Percentiles rank a stretch among this genome's conserved stretches.
phyloP scores from a whole-genome alignment of 305 asterid species.

The Fraxinus greggii region DNA sequence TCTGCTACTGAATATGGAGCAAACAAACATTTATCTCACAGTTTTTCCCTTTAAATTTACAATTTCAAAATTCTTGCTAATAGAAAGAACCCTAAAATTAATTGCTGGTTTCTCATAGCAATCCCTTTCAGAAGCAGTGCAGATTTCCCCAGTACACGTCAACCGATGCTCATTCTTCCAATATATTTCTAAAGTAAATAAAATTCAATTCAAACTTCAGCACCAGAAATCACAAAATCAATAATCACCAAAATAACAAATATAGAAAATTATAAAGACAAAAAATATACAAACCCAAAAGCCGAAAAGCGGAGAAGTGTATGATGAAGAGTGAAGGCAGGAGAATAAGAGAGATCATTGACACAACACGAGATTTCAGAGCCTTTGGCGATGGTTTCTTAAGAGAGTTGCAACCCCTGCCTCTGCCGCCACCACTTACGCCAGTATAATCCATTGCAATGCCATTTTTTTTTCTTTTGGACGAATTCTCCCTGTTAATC shows the following conservation, averaged over 20 bases:
- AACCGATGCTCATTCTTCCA: constrained; percentile 77
- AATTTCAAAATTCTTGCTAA: not conserved
- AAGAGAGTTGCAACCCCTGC: constrained; percentile 58
- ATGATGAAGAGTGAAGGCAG: constrained; percentile 73
- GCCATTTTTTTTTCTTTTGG: constrained; percentile 41
- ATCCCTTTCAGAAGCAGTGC: constrained; percentile 51
- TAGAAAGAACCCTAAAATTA: not conserved
- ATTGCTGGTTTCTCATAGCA: constrained; percentile 53
- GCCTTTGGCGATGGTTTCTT: constrained; percentile 68
- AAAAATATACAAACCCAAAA: constrained; percentile 46
- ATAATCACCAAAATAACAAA: not conserved
- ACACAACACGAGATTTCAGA: constrained; percentile 56
- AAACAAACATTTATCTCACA: not conserved
- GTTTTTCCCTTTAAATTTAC: not conserved
- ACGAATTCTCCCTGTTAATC: not conserved
- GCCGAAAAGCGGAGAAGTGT: constrained; percentile 84
- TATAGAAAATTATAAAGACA: not conserved
- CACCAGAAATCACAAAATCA: not conserved
- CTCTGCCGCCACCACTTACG: constrained; percentile 85
- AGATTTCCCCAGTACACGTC: constrained; percentile 44
- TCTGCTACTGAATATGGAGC: not conserved
- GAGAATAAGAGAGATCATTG: constrained; percentile 58
- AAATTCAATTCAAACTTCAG: constrained; percentile 8
- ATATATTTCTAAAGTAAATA: constrained; percentile 58
- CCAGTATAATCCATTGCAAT: constrained; percentile 79